Conservation (phyloP, 1,139 yeast genomes). For the Pichia norvegensis region DNA sequence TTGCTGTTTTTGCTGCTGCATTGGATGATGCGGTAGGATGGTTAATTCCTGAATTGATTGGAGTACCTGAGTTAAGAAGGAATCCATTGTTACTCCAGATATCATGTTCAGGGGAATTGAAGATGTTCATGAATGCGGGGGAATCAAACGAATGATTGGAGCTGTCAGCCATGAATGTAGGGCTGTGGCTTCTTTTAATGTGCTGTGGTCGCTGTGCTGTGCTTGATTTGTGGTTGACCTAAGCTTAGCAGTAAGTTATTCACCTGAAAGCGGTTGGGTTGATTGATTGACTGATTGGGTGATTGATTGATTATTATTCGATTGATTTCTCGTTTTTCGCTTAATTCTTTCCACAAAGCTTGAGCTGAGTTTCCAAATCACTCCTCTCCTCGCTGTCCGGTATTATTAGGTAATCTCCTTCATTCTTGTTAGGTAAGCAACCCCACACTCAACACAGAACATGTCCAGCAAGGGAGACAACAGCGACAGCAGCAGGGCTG, state of each 20-base stretch:
- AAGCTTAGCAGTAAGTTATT: not conserved
- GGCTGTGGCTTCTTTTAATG: not conserved
- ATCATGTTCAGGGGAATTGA: not conserved
- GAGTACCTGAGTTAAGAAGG: not conserved
- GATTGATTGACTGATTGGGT: no score
- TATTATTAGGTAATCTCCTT: not conserved
- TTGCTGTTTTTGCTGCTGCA: not conserved
- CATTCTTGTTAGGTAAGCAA: constrained; percentile 1
- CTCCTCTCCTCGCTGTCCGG: no score
- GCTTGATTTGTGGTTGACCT: not conserved
- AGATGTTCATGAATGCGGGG: not conserved
- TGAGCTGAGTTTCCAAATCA: no score
- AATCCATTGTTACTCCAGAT: not conserved
- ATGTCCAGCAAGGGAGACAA: not conserved
- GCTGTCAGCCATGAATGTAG: not conserved
- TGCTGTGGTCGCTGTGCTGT: not conserved
- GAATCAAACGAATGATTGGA: not conserved
- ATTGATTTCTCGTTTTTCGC: no score
- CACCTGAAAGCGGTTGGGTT: no score
- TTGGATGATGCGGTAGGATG: not conserved
- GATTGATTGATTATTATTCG: no score
- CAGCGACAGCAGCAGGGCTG: not conserved
- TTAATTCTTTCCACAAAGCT: no score
- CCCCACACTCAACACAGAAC: not conserved
- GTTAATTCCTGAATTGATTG: not conserved